A percentile compares a stretch with the other conserved stretches of the same genome.
These are phyloP conservation scores for Phyllosticta capitalensis DNA, from an alignment of 2,329 filamentous ascomycete genomes.

Conservation along the genomic window DNA sequence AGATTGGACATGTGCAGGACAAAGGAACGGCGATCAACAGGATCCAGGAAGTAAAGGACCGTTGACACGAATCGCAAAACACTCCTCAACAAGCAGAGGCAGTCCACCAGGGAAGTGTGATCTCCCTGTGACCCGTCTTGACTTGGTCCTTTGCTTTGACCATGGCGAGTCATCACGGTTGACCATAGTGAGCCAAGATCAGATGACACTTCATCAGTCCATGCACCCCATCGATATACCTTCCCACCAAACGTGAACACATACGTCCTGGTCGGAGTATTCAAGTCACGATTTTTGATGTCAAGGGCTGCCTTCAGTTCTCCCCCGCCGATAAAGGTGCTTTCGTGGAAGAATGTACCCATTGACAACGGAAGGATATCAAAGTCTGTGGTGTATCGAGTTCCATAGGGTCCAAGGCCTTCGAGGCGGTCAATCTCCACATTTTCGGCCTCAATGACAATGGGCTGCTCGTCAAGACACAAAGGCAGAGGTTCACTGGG, in stretches of 20 bases:
- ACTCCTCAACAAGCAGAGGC: conserved; percentile 29
- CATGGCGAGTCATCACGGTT: conserved; percentile 16
- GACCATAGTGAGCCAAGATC: conserved; percentile 30
- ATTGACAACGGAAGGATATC: conserved; percentile 39
- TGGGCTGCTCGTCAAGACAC: conserved; percentile 9
- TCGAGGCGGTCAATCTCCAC: conserved; percentile 18
- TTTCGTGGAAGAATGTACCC: conserved; percentile 47
- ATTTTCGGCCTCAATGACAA: not conserved
- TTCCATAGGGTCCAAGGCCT: conserved; percentile 41
- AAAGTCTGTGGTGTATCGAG: conserved; percentile 44
- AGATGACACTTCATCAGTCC: conserved; percentile 46
- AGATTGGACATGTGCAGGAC: conserved; percentile 33
- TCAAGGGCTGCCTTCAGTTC: conserved; percentile 40
- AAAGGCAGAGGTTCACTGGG: conserved; percentile 27
- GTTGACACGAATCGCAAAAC: conserved; percentile 41
- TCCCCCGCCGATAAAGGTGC: conserved; percentile 50
- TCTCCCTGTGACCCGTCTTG: not conserved
- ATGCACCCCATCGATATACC: conserved; percentile 40
- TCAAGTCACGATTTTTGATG: conserved; percentile 33
- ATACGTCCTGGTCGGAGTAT: conserved; percentile 30
- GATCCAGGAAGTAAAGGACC: conserved; percentile 43
- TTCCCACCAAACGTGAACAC: conserved; percentile 27
- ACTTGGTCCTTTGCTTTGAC: not conserved
- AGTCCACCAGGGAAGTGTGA: not conserved
- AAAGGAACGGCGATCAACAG: conserved; percentile 43